Conservation (phyloP, 2,329 filamentous ascomycete species). For the Diaporthe sp. region DNA sequence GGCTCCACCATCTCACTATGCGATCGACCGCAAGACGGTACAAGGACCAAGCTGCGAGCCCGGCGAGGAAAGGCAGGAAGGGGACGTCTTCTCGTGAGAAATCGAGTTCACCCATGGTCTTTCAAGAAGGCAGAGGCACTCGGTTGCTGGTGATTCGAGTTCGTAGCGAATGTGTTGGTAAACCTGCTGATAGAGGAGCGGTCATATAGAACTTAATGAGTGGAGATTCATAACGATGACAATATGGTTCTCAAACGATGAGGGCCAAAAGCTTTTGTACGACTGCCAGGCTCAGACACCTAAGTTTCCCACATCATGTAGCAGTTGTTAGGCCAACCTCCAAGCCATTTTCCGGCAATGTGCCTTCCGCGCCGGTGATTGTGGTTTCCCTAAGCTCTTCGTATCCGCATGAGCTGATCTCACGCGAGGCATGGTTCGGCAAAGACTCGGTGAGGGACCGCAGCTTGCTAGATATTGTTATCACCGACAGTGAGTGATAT, state of each 20-base stretch:
- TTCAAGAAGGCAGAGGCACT: too few relatives aligned
- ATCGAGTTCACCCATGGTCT: neutral
- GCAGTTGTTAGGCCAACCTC: too few relatives aligned
- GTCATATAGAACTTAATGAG: neutral
- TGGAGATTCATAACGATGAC: neutral
- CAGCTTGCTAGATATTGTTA: neutral
- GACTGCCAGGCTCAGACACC: neutral
- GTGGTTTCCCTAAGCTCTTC: neutral
- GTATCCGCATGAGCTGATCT: neutral
- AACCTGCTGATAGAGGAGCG: neutral
- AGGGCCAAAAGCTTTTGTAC: neutral
- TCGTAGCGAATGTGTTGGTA: too few relatives aligned
- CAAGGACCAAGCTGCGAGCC: conserved; percentile 41
- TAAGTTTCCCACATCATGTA: neutral
- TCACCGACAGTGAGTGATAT: neutral
- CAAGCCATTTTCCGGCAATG: neutral
- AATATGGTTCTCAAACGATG: neutral
- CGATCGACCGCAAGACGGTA: conserved; percentile 38
- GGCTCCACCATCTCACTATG: conserved; percentile 39
- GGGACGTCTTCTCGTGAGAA: conserved; percentile 37
- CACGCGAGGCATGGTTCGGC: neutral
- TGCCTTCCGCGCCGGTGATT: neutral
- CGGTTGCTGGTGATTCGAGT: neutral
- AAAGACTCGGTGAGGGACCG: too few relatives aligned
- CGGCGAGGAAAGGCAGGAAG: conserved; percentile 42